phyloP scores from a whole-genome alignment of 2,329 filamentous ascomycete species.

The Exophiala xenobiotica region DNA sequence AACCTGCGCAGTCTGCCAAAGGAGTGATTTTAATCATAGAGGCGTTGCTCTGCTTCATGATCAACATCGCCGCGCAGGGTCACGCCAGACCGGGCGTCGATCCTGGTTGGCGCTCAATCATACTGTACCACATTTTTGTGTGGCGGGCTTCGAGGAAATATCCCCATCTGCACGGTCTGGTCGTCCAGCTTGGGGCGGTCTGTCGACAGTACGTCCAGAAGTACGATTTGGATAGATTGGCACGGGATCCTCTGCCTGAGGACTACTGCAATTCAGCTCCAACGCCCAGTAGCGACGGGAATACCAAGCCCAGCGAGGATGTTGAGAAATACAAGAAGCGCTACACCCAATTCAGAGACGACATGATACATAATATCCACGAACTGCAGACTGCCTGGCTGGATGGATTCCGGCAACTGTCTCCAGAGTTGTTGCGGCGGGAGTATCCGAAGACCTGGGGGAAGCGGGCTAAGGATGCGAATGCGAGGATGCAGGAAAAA shows the following conservation, averaged over 20 bases:
- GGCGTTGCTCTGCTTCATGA: slow-evolving; percentile 48
- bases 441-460: slow-evolving; percentile 49
- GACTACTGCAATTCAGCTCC: slow-evolving; percentile 40
- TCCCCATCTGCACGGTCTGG: slow-evolving; percentile 45
- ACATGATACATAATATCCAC: slow-evolving; percentile 42
- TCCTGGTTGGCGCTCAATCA: slow-evolving; percentile 48
- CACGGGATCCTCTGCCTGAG: slow-evolving; percentile 40
- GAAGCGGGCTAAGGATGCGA: slow-evolving; percentile 39
- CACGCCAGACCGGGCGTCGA: slow-evolving; percentile 39
- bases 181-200: slow-evolving; percentile 46
- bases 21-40: slow-evolving; percentile 37
- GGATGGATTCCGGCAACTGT: slow-evolving; percentile 42
- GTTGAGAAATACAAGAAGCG: slow-evolving; percentile 40
- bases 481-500: slow-evolving; percentile 38
- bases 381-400: slow-evolving; percentile 47
- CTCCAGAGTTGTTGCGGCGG: slow-evolving; percentile 40
- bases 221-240: slow-evolving; percentile 46
- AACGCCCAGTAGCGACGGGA: slow-evolving; percentile 46
- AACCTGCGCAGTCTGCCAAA: slow-evolving; percentile 26
- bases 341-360: slow-evolving; percentile 41
- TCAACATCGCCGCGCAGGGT: slow-evolving; percentile 47
- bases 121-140: slow-evolving; percentile 49
- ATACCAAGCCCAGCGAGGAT: slow-evolving; percentile 34
- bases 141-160: slow-evolving; percentile 40
- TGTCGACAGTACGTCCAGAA: slow-evolving; percentile 47